Base-by-base conservation (phyloP, 306 rosid species). In the Urtica urens region DNA sequence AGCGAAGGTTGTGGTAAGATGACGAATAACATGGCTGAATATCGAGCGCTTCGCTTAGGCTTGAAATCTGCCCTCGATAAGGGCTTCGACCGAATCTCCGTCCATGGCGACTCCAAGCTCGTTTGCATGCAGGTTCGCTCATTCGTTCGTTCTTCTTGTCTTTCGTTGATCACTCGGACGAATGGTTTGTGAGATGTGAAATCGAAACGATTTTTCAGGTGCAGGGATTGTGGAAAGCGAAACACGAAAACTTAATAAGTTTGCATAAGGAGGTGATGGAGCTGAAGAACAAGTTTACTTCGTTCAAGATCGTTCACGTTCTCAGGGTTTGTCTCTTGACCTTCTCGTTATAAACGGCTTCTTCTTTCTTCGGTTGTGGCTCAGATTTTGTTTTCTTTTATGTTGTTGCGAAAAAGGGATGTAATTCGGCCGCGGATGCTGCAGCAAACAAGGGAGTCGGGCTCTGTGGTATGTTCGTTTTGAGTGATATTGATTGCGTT, bases 31-130 rank as follows among this genome's bases (percentile, higher is more conserved):
- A 87, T 64, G 78, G 97, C 97, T 41, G 97, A 90, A 70, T 90
- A 90, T 71, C 84, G 94, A 51, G 97, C 85, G 42, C 17, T 85
- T 73, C 77, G 84, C 62, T 67, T 90, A 50, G 97, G 97, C 50
- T 62, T 90, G 76, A 90, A 49, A 74, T 77, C 57, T 81, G 97
- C 97, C 37, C 79, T 84, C 43, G 58, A 70, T 53, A 90, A 71
- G 66, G 97, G 97, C 17, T 90, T 74, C 68, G 73, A 69, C 39
- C 65, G 46, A 51, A 83, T 90, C 49, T 57, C 23, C 33, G 66
- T 72, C 67, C 72, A 61, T 51, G 97, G 97, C 49, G 97, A 90
- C 67, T 90, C 97, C 72, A 90, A 84, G 66, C 97, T 90, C 42
- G 82, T 90, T 57, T 90, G 93, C 72, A 70, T 70, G 93, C 97